Evolutionary conservation across 1,139 yeast genomes (phyloP).

Genomic region (Magnusiomyces ingens): DNA sequence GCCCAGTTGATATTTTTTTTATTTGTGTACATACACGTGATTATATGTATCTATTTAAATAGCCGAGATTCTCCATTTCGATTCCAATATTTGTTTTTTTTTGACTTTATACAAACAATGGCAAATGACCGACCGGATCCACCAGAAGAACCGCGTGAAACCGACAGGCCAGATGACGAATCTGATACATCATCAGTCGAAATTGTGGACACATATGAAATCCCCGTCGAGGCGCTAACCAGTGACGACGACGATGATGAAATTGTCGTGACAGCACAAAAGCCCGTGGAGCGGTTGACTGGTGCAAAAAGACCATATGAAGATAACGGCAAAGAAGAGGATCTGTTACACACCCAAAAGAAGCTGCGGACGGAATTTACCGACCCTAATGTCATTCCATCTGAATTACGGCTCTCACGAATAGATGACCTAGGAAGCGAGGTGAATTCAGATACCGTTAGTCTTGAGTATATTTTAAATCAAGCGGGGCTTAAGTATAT

Average conservation of each 20-base stretch:
- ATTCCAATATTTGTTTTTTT: no score
- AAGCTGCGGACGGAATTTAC: background rate
- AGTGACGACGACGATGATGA: constrained; percentile 2
- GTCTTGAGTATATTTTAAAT: constrained; percentile 20
- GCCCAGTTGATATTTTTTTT: no score
- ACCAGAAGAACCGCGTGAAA: background rate
- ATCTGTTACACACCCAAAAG: background rate
- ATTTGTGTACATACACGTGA: no score
- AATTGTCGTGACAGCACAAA: background rate
- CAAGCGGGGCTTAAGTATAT: constrained; percentile 14
- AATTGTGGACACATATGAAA: no score
- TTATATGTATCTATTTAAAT: no score
- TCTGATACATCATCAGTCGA: no score
- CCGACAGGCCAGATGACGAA: background rate
- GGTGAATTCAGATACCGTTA: constrained; percentile 19
- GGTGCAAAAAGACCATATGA: background rate
- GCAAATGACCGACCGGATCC: background rate
- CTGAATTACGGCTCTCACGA: constrained; percentile 18
- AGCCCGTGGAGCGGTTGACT: background rate
- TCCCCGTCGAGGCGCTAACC: no score
- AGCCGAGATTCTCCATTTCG: no score
- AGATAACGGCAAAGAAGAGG: background rate
- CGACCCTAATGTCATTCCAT: constrained; percentile 10
- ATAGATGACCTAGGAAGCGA: constrained; percentile 17
- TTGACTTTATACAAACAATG: background rate